Evolutionary conservation across 352 stramenopile species (phyloP), one percentile per base, ranked within the genome.

Genomic region (Plasmopara viticola): DNA sequence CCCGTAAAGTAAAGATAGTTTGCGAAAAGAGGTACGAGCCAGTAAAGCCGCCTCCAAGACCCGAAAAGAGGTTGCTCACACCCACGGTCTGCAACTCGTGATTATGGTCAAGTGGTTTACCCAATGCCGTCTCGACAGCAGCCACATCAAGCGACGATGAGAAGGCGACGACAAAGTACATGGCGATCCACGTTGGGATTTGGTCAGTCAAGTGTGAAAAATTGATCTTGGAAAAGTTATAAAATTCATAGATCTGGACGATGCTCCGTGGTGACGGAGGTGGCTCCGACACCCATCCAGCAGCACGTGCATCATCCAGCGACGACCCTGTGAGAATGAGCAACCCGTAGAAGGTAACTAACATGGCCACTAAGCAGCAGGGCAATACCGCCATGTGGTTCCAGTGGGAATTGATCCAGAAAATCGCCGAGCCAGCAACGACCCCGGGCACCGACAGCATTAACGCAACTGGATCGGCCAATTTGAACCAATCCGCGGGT

Each of bases 1-100:
- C 76, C 15, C 83, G 83, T 59, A 93, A 66, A 35, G 84, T 90
- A 62, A 94, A 93, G 49, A 94, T 93, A 35, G 94, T 99, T 77
- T 99, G 96, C 20, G 86, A 97, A 68, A 99, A 99, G 60, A 99
- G 98, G 70, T 99, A 99, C 20, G 83, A 97, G 6, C 97, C 97
- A 5, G 96, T 99, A 64, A 98, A 99, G 37, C 97, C 97, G 15
- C 97, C 96, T 0, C 85, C 88, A 34, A 98, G 45, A 5, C 97
- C 97, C 25, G 87, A 98, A 12, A 98, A 61, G 14, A 98, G 70
- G 72, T 99, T 99, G 41, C 86, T 97, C 20, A 97, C 73, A 1
- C 97, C 97, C 6, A 99, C 95, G 28, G 90, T 98, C 51, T 94
- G 82, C 13, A 97, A 68, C 46, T 99, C 96, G 58, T 94, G 72